Base-by-base conservation (phyloP, 2,329 filamentous ascomycete species). In the Fusarium miscanthi region DNA sequence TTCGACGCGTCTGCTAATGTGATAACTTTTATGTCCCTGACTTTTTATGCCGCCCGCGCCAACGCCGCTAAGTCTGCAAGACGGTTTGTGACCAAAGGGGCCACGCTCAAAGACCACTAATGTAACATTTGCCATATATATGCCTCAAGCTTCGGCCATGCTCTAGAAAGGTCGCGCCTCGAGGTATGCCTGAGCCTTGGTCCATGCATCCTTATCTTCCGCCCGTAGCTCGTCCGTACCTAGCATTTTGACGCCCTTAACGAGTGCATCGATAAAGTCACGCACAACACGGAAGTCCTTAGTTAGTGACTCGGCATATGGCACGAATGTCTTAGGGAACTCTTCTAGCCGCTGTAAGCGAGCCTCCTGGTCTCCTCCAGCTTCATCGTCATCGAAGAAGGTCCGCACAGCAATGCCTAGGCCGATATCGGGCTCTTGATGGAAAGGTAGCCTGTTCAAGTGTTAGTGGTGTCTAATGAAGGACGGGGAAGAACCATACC, bases 361-460 rank as follows among this genome's bases (percentile, higher is more conserved):
- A 59, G 82, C 78, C 59, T 87, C 85, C 6, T 81, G 81, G 14
- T 87, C 85, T 68, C 92, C 87, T 13, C 85, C 82, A 25, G 87
- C 86, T 56, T 89, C 87, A 53, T 94, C 85, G 65, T 94, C 92
- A 74, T 94, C 92, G 27, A 94, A 87, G 78, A 93, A 93, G 13
- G 92, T 94, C 81, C 94, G 93, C 43, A 94, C 90, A 2, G 93
- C 93, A 69, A 96, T 93, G 33, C 92, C 93, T 38, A 96, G 87
- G 17, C 90, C 92, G 52, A 93, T 91, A 77, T 95, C 92, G 16
- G 92, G 90, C 71, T 93, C 90, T 23, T 87, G 84, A 25, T 89
- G 82, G 79, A 94, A 93, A 13, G 92, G 92, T 8, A 94, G 83
- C 59, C 88, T 90, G 61, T 40, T 7, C 8, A 52, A 37, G 59